These are phyloP conservation scores for Kappamyces sp. DNA, from an alignment of 192 early-diverging fungal species.

Conservation along the genomic window DNA sequence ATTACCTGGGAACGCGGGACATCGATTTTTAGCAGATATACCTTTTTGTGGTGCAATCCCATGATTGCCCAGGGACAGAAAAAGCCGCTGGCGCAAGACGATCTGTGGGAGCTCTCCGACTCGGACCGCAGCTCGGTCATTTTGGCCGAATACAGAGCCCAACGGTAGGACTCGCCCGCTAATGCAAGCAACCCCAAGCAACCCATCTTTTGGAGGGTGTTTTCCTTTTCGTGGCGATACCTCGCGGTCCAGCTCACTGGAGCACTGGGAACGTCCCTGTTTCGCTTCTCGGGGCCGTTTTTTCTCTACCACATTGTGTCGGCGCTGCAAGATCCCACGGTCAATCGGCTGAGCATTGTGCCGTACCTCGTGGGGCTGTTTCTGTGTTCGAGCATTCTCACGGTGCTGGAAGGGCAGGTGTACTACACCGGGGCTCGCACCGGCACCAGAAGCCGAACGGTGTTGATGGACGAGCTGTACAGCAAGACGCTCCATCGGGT, in stretches of 20 bases:
- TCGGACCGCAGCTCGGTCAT: slow-evolving; percentile 18
- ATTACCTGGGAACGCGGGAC: too few species aligned
- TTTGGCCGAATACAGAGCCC: slow-evolving; percentile 25
- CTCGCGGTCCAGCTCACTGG: slow-evolving; percentile 11
- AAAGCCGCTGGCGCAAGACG: slow-evolving; percentile 47
- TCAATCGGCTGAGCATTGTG: slow-evolving; percentile 7
- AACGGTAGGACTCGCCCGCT: slow-evolving; percentile 14
- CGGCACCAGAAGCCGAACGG: slow-evolving; percentile 26
- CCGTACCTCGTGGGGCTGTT: slow-evolving; percentile 32
- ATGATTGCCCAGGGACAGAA: slow-evolving; percentile 48
- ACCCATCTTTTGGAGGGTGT: slow-evolving; percentile 2
- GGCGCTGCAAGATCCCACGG: slow-evolving; percentile 18
- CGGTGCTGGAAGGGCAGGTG: slow-evolving; percentile 32
- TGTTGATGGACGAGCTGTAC: slow-evolving; percentile 43
- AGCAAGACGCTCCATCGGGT: slow-evolving; percentile 31
- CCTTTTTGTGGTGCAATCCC: slow-evolving; percentile 52
- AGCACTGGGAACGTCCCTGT: slow-evolving; percentile 20
- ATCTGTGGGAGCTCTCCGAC: slow-evolving; percentile 49
- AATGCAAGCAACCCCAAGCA: slow-evolving; percentile 6
- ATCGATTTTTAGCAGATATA: background rate
- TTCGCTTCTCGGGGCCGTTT: slow-evolving; percentile 29
- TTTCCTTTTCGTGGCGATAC: slow-evolving; percentile 5
- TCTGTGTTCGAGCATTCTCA: slow-evolving; percentile 18
- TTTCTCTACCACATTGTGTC: slow-evolving; percentile 41
- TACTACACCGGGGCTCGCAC: slow-evolving; percentile 36